Evolutionary conservation across 306 rosid genomes (phyloP).

Genomic region (Inga leiocalycina): DNA sequence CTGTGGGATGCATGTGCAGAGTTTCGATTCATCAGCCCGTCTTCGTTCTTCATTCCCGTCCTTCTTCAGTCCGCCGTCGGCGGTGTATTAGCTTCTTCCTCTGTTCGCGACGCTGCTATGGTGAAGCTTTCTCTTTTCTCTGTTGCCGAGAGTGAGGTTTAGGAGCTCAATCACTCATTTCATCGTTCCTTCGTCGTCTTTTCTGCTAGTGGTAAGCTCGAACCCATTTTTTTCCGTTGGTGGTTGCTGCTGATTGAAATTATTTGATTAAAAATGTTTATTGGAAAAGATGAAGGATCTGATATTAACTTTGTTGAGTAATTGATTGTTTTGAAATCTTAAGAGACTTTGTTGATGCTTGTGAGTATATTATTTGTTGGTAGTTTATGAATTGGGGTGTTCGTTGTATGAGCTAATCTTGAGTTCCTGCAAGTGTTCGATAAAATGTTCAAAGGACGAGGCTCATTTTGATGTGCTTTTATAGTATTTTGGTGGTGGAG

Average conservation of each 20-base stretch:
- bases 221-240: not conserved
- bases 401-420: not conserved
- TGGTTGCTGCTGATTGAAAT: not conserved
- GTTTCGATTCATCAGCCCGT: not conserved
- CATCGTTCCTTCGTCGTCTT: not conserved
- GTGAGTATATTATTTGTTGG: not conserved
- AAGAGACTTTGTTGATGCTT: not conserved
- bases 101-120: not conserved
- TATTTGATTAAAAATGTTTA: not conserved
- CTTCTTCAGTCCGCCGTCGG: not conserved
- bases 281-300: not conserved
- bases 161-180: not conserved
- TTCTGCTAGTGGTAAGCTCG: not conserved
- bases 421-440: not conserved
- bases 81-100: not conserved
- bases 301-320: not conserved
- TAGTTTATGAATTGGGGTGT: not conserved
- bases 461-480: too few species aligned
- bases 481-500: not conserved
- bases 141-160: too few species aligned
- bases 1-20: not conserved
- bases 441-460: not conserved
- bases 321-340: too few species aligned
- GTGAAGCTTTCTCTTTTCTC: not conserved
- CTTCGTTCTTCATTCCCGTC: not conserved